Evolutionary conservation across 148 eudicot genomes (phyloP), one percentile per base, ranked within the genome.

Genomic region (Persicaria maculosa): DNA sequence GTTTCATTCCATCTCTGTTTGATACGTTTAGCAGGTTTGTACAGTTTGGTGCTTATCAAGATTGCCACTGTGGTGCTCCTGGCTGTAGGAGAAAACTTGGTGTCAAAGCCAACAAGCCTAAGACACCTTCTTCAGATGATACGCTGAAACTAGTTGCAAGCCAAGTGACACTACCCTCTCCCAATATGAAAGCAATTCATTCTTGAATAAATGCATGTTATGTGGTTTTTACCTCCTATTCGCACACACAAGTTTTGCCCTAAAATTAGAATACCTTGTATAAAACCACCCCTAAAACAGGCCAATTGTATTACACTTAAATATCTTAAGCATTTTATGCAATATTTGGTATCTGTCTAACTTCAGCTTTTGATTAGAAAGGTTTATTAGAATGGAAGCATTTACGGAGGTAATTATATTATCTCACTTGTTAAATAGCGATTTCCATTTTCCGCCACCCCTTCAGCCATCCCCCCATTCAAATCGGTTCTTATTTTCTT

Each of bases 1-100:
- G n/a, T n/a, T n/a, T n/a, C n/a, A n/a, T n/a, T n/a, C n/a, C n/a
- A n/a, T n/a, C n/a, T n/a, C n/a, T n/a, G n/a, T 77, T 84, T 91
- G 81, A 88, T 79, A 77, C 71, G 74, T 78, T 74, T 85, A 83
- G 97, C 97, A 95, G 99, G 90, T 95, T 95, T 86, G 99, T 95
- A 81, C 99, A 95, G 75, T 95, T 95, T 88, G 99, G 99, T 79
- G 99, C 99, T 71, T 97, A 95, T 88, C 99, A 95, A 83, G 90
- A 89, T 84, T 95, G 99, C 80, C 82, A 87, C 78, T 95, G 99
- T 83, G 97, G 97, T 78, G 97, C 99, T 77, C 77, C 45, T 78
- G 85, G 90, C 71, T 95, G 99, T 81, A 91, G 97, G 80, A 88
- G 80, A 68, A 92, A 92, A 84, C 88, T 95, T 79, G 99, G 99